Percentiles rank a stretch among this genome's conserved stretches.
Evolutionary conservation across 345 rosid species (phyloP).

Genomic region (Arabis hirsuta): DNA sequence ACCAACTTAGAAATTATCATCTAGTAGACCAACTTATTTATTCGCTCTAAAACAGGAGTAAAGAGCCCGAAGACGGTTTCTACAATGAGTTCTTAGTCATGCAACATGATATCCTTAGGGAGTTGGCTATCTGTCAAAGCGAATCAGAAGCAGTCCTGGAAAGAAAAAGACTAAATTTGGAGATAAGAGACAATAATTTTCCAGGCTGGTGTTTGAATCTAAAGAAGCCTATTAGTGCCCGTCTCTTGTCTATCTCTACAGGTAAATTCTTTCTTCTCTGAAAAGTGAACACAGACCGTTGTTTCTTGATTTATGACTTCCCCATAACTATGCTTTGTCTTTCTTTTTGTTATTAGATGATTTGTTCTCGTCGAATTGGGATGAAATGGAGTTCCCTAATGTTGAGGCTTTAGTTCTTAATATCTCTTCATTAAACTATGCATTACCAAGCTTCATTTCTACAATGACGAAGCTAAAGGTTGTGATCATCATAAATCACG

Average conservation of each 20-base stretch:
- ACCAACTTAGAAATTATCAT: not conserved
- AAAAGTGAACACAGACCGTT: not conserved
- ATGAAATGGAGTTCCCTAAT: slow-evolving; percentile 45
- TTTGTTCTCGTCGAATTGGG: slow-evolving; percentile 50
- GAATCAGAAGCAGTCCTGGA: not conserved
- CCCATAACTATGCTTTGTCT: not conserved
- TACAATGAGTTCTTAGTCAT: slow-evolving; percentile 47
- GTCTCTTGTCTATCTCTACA: slow-evolving; percentile 50
- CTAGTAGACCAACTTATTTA: slow-evolving; percentile 1
- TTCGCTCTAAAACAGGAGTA: slow-evolving; percentile 36
- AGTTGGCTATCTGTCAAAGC: slow-evolving; percentile 51
- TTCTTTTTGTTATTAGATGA: slow-evolving; percentile 49
- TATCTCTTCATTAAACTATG: slow-evolving; percentile 42
- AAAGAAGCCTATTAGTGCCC: slow-evolving; percentile 33
- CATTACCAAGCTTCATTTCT: slow-evolving; percentile 52
- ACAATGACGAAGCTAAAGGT: slow-evolving; percentile 53
- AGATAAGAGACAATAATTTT: slow-evolving; percentile 31
- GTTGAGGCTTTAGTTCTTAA: slow-evolving; percentile 55
- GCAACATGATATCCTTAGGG: slow-evolving; percentile 62
- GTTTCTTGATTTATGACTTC: too few species aligned
- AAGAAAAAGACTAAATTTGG: slow-evolving; percentile 48
- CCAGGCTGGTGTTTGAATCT: slow-evolving; percentile 51
- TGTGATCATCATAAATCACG: slow-evolving; percentile 48
- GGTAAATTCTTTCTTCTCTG: slow-evolving; percentile 27
- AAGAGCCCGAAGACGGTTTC: slow-evolving; percentile 45